Conservation (phyloP, 768 basidiomycete genomes). For the Termitomyces sp. region DNA sequence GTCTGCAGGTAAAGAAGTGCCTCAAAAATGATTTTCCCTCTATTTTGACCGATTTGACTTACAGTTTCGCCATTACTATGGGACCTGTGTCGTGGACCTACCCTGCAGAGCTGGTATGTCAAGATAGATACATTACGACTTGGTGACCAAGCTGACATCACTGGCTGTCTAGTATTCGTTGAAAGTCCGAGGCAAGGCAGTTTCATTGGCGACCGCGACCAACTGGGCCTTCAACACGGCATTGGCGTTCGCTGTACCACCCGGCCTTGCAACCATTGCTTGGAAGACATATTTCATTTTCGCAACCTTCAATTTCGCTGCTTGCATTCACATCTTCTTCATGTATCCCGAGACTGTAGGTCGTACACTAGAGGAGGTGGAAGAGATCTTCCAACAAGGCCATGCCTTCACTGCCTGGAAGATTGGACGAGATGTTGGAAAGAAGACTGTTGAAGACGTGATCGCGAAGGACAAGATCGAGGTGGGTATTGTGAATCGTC, state of each 20-base stretch:
- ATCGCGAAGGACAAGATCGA: conserved; percentile 21
- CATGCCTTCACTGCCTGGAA: conserved; percentile 71
- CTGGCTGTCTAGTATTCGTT: conserved; percentile 38
- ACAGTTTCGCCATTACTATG: conserved; percentile 63
- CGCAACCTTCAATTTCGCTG: conserved; percentile 70
- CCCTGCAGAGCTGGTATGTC: conserved; percentile 53
- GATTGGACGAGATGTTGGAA: conserved; percentile 55
- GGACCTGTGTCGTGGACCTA: conserved; percentile 78
- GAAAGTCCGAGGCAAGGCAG: conserved; percentile 60
- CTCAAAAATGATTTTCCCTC: neutral
- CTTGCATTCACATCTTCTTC: conserved; percentile 68
- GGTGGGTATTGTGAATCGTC: neutral
- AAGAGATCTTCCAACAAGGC: conserved; percentile 69
- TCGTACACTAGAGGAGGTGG: conserved; percentile 72
- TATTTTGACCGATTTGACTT: neutral
- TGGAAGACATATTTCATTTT: conserved; percentile 79
- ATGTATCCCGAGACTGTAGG: conserved; percentile 78
- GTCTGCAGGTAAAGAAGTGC: conserved; percentile 43
- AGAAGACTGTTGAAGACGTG: conserved; percentile 54
- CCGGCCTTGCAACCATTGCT: conserved; percentile 59
- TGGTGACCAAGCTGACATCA: neutral
- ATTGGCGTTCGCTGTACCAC: conserved; percentile 72
- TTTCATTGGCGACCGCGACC: conserved; percentile 45
- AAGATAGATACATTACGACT: neutral
- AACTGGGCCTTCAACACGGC: conserved; percentile 74